Percentiles rank a stretch among this genome's conserved stretches.
phyloP scores from a whole-genome alignment of 345 rosid species.

The Pistacia atlantica region DNA sequence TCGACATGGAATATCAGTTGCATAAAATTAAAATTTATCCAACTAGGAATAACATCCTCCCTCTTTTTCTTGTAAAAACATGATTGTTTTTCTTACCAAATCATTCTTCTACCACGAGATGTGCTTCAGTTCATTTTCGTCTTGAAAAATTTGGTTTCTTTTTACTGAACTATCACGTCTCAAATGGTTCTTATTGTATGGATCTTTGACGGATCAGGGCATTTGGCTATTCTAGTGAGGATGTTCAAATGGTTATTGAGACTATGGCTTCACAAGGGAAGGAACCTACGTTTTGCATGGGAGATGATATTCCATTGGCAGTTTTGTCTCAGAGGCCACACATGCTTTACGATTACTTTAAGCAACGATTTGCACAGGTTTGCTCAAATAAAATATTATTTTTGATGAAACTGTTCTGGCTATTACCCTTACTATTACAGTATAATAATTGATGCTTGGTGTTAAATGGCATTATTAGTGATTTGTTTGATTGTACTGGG shows the following conservation, averaged over 20 bases:
- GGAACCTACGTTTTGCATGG: slow-evolving; percentile 99
- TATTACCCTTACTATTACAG: background rate
- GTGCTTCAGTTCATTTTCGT: too few species aligned
- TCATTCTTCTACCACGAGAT: too few species aligned
- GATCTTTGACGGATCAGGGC: slow-evolving; percentile 58
- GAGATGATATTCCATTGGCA: slow-evolving; percentile 90
- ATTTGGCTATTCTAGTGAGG: slow-evolving; percentile 97
- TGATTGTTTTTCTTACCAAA: too few species aligned
- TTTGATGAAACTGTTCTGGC: background rate
- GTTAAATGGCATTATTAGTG: background rate
- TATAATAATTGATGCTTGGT: background rate
- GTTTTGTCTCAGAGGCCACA: slow-evolving; percentile 85
- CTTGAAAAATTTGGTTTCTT: background rate
- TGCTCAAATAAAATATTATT: slow-evolving; percentile 15
- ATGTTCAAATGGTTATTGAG: slow-evolving; percentile 99
- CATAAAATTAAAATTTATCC: too few species aligned
- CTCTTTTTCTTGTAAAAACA: too few species aligned
- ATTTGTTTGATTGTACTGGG: background rate
- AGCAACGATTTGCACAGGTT: slow-evolving; percentile 99
- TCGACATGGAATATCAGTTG: too few species aligned
- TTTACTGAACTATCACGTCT: slow-evolving; percentile 11
- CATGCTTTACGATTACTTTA: slow-evolving; percentile 94
- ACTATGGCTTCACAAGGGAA: slow-evolving; percentile 96
- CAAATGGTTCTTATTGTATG: slow-evolving; percentile 18
- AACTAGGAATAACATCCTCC: too few species aligned